Evolutionary conservation across 2,329 filamentous ascomycete species (phyloP), one percentile per base, ranked within the genome.

Genomic region (Tricladium varicosporioides): DNA sequence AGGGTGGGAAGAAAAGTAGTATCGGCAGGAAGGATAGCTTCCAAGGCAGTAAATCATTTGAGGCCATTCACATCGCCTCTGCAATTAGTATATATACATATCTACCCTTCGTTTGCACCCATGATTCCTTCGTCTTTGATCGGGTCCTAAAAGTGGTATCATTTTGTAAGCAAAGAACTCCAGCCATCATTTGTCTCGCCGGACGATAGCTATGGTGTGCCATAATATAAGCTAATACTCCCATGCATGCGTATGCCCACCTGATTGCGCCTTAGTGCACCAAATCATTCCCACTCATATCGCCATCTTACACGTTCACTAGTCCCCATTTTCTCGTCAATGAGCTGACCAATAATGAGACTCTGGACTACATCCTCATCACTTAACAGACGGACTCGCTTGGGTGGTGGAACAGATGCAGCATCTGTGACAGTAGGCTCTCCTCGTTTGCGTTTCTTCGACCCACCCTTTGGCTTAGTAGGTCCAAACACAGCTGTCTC

Each of bases 311-410:
- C 36, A 40, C 10, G 11, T 10, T 40, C 36, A 10, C 10, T 40
- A 4, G n/a, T 40, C n/a, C 10, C 18, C 16, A 16, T 36, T 60
- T 31, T 61, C 10, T 63, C 62, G 10, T 68, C 66, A 27, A 92
- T 82, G 64, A 97, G 74, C 59, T 85, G 83, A 0, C 92, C 93
- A 51, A 96, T 72, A 61, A 99, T 97, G 58, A 97, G 76, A 71
- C 92, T 97, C 77, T 99, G 93, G 54, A 96, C 86, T 18, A 97
- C 85, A 69, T 93, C 85, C 73, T 97, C 93, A 70, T 95, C 88
- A 55, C 86, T 88, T 52, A 96, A 81, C 46, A 94, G 80, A 60
- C 80, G 82, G 40, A 92, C 77, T 59, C 74, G 80, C 65, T 80
- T 77, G 11, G 78, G 75, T 45, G 74, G 67, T 14, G 74, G 69